phyloP scores from a whole-genome alignment of 805 yeast genomes.

The Ogataea angusta region DNA sequence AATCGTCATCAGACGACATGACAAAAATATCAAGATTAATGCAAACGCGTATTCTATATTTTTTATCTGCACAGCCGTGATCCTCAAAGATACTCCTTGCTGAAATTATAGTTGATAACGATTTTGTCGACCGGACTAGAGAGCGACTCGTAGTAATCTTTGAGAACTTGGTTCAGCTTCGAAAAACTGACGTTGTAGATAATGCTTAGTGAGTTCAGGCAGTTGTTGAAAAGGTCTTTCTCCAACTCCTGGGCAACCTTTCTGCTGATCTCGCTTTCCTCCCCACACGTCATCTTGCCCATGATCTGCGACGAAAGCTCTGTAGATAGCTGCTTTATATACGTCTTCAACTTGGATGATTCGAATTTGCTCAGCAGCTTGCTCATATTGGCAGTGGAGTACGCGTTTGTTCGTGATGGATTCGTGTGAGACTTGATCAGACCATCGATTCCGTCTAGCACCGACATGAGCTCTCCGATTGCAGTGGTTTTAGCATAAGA shows the following conservation, averaged over 20 bases:
- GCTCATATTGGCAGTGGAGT: conserved; percentile 55
- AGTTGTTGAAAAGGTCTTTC: conserved; percentile 51
- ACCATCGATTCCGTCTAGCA: conserved; percentile 61
- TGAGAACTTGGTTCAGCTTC: conserved; percentile 53
- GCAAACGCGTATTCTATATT: conserved; percentile 12
- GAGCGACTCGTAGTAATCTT: conserved; percentile 45
- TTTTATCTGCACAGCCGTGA: conserved; percentile 10
- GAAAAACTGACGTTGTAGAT: conserved; percentile 53
- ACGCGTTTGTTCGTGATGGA: conserved; percentile 60
- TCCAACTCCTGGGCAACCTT: conserved; percentile 40
- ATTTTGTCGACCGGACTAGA: conserved; percentile 30
- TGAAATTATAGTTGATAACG: conserved; percentile 30
- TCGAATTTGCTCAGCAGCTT: conserved; percentile 56
- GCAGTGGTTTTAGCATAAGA: conserved; percentile 44
- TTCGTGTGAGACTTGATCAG: conserved; percentile 41
- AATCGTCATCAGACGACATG: conserved; percentile 22
- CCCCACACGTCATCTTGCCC: conserved; percentile 27
- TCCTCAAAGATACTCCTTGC: conserved; percentile 23
- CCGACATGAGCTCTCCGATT: conserved; percentile 65
- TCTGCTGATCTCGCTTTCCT: conserved; percentile 29
- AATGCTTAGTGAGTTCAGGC: conserved; percentile 71
- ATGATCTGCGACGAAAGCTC: conserved; percentile 52
- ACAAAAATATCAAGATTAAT: background rate
- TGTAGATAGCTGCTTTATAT: conserved; percentile 52
- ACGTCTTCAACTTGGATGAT: conserved; percentile 51